Evolutionary conservation across 305 asterid species (phyloP).

Genomic region (Fraxinus sp.): DNA sequence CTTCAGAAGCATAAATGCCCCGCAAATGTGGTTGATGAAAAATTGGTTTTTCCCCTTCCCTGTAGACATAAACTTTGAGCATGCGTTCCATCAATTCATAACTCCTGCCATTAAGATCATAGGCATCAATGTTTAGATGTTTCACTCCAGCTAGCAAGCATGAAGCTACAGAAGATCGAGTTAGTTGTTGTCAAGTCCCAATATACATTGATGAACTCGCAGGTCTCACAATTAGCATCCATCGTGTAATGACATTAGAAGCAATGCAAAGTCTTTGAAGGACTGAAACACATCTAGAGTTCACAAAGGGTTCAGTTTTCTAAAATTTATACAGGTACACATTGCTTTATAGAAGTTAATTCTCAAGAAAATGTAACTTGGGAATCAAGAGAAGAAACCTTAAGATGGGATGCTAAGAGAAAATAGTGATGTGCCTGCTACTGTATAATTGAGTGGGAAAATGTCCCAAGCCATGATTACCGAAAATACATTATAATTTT

Average conservation of each 20-base stretch:
- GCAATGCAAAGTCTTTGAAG: neutral
- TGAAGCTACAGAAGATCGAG: neutral
- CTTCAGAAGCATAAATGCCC: conserved; percentile 64
- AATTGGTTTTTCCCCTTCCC: conserved; percentile 58
- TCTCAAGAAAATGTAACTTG: neutral
- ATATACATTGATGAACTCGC: neutral
- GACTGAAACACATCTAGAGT: neutral
- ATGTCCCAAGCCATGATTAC: neutral
- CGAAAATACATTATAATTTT: neutral
- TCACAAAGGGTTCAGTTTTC: neutral
- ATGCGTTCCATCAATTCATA: conserved; percentile 53
- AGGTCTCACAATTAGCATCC: neutral
- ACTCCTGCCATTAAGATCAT: conserved; percentile 42
- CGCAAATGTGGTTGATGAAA: conserved; percentile 50
- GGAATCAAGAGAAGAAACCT: neutral
- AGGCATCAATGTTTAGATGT: conserved; percentile 6
- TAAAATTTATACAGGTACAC: neutral
- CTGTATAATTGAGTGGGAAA: neutral
- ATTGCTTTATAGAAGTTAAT: neutral
- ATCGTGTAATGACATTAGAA: neutral
- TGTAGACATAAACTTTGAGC: conserved; percentile 53
- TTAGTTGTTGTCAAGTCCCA: neutral
- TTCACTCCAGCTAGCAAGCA: neutral
- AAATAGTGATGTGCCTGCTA: neutral
- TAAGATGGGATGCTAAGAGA: neutral